Conservation (phyloP, 2,329 filamentous ascomycete genomes). For the Aspergillus calidoustus region DNA sequence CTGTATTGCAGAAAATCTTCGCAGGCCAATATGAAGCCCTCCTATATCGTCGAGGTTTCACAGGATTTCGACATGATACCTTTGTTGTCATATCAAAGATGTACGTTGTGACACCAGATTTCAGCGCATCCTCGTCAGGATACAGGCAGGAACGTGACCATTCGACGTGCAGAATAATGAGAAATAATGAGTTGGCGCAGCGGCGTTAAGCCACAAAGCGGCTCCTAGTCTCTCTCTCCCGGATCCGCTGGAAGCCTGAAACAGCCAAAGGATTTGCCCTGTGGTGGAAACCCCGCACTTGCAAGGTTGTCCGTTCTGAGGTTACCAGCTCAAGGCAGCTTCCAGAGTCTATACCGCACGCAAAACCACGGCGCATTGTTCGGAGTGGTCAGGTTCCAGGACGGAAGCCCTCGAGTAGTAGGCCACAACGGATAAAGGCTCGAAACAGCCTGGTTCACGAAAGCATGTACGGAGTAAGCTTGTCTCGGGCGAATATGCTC, state of each 20-base stretch:
- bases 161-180: background rate
- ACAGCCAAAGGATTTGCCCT: slow-evolving; percentile 7
- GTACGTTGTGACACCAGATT: background rate
- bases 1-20: too few species aligned
- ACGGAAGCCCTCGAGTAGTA: background rate
- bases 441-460: background rate
- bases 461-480: background rate
- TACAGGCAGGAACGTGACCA: background rate
- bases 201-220: background rate
- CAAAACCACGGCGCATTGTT: background rate
- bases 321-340: background rate
- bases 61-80: background rate
- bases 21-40: background rate
- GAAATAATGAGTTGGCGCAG: background rate
- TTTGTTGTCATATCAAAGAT: background rate
- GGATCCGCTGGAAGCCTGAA: background rate
- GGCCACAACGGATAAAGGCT: background rate
- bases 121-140: background rate
- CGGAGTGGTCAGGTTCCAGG: background rate
- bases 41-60: background rate
- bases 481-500: background rate
- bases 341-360: background rate
- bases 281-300: background rate
- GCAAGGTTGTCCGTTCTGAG: background rate
- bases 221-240: background rate